Conservation (phyloP, 805 yeast species). For the Ogataea kodamae region DNA sequence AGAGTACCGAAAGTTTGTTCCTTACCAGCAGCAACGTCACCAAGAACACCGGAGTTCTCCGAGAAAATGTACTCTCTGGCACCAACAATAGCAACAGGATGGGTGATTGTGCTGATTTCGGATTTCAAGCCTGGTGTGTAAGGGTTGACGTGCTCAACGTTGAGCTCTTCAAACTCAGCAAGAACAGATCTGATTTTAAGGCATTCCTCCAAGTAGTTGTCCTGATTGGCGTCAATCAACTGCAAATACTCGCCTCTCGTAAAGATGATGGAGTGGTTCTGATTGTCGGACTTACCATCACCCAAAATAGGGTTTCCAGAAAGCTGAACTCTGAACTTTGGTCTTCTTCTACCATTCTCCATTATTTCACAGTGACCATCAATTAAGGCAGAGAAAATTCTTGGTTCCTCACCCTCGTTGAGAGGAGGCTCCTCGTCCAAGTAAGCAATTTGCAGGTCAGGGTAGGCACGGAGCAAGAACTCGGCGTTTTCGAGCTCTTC, state of each 20-base stretch:
- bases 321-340: conserved; percentile 69
- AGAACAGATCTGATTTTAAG: conserved; percentile 75
- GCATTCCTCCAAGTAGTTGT: conserved; percentile 82
- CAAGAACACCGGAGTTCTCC: conserved; percentile 79
- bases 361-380: conserved; percentile 77
- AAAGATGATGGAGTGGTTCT: conserved; percentile 75
- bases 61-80: conserved; percentile 86
- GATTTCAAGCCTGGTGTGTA: conserved; percentile 68
- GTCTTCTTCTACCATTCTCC: conserved; percentile 72
- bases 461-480: conserved; percentile 76
- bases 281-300: conserved; percentile 87
- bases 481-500: conserved; percentile 81
- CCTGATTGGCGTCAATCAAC: conserved; percentile 84
- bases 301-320: conserved; percentile 86
- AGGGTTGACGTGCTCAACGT: conserved; percentile 75
- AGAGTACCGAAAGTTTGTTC: conserved; percentile 87
- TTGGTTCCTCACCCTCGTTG: conserved; percentile 64
- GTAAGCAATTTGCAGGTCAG: conserved; percentile 86
- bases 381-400: conserved; percentile 71
- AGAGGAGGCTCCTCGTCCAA: conserved; percentile 88
- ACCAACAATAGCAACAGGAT: conserved; percentile 83
- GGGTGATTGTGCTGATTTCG: conserved; percentile 47
- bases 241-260: conserved; percentile 84
- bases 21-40: conserved; percentile 89
- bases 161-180: conserved; percentile 78